Base-by-base conservation (phyloP, 2,329 filamentous ascomycete genomes). In the Aspergillus hiratsukae region DNA sequence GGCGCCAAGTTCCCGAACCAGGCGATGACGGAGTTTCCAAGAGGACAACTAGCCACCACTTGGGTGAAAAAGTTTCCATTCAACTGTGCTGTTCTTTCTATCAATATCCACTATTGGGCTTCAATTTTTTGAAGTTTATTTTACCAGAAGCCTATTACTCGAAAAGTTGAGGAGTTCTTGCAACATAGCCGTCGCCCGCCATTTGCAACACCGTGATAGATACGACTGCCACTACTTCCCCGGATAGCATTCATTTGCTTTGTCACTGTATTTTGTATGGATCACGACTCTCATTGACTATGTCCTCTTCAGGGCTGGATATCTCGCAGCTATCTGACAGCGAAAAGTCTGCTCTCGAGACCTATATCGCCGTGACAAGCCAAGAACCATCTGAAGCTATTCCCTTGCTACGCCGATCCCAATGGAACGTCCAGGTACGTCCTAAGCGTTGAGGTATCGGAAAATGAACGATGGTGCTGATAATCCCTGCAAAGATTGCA, bases 361-460 rank as follows among this genome's bases (percentile, higher is more conserved):
- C 96, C 69, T 96, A 91, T 74, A 90, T 87, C 17, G 83, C 89
- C 52, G 88, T 99, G 51, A 97, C 94, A 27, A 86, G 92, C 65
- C 91, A 97, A 74, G 87, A 91, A 23, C 73, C 85, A 48, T 81
- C 85, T 46, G 86, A 90, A 56, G 91, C 94, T 1, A 80, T 96
- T 50, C 85, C 90, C 1, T 74, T 99, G 4, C 80, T 99, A 1
- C 84, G 87, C 64, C 82, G 91, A 60, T 96, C 91, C 55, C 88
- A 97, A 80, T 99, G 94, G 94, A 99, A 97, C 70, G 89, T 96
- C 0, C 89, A 93, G 80, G 90, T 91, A 56, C 14, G 65, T 59
- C 46, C 48, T 50, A 41, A 31, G 21, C 57, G 1, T 19, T 5
- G 14, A 19, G 4, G 3, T 1, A 21, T 7, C n/a, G 28, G 17